Evolutionary conservation across 176 grass and related monocot species (phyloP), one percentile per base, ranked within the genome.

Genomic region (Phoenix roebelenii): DNA sequence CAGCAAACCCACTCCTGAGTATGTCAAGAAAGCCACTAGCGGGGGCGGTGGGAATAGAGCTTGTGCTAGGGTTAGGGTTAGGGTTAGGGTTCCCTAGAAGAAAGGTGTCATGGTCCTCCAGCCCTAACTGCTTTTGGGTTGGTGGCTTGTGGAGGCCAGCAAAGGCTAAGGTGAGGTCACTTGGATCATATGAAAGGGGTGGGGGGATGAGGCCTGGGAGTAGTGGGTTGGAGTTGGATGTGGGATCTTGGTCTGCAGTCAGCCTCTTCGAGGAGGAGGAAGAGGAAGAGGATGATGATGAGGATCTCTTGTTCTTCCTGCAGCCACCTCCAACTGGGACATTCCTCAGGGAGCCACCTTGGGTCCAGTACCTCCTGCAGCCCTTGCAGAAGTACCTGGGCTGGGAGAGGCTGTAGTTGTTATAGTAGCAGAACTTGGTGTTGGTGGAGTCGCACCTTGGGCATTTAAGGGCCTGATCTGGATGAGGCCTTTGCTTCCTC

Each of bases 401-500:
- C 28, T 92, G 88, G 1, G 74, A 61, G n/a, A 79, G 24, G 50
- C 66, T 87, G 55, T 90, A 77, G 64, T 90, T 85, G 75, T 90
- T 85, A 61, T 78, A 78, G 75, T 85, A 90, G 75, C 87, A 90
- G 61, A 90, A 90, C 82, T 90, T 90, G 49, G 87, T 85, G 53
- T 85, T 67, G 7, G 59, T 73, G 1, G 87, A 85, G 5, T 30
- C 44, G 51, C 87, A 90, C 4, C 87, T 65, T 17, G 87, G 75
- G 75, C 87, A 90, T 0, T 59, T 39, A 22, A 84, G 68, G 32
- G 28, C 71, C 23, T 72, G 71, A 6, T 72, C 84, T 5, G 76
- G 72, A 20, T 68, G 58, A 4, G 83, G 83, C 63, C 73, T 61
- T 4, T 61, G 67, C 53, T 80, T 80, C 58, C 74, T 65, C 17